Base-by-base conservation (phyloP, 352 stramenopile genomes). In the Lagenidium giganteum region DNA sequence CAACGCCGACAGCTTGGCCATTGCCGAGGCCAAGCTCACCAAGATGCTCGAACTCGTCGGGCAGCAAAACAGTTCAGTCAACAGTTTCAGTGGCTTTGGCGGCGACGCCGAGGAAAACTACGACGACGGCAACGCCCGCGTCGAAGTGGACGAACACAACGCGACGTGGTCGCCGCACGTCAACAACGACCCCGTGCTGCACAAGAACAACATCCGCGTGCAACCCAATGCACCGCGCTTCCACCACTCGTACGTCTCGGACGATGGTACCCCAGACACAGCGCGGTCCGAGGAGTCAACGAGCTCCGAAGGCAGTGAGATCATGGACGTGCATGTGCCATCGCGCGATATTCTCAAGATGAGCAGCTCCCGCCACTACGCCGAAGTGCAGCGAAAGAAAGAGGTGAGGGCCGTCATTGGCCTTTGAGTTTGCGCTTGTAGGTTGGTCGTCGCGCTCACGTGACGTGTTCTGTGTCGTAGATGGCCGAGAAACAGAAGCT, bases 321-420 rank as follows among this genome's bases (percentile, higher is more conserved):
- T 62, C 24, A 71, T 74, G 37, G 75, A 76, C 29, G 67, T 76
- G 21, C 39, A 85, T 14, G 73, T 93, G 26, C 80, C 75, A 23
- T 86, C 78, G 8, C 72, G 80, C 8, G 70, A 87, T 40, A 89
- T 93, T 40, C 73, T 93, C 39, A 93, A 93, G 67, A 87, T 88
- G 70, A 90, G 75, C 59, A 93, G 80, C 59, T 86, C 72, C 11
- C 67, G 80, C 9, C 78, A 89, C 35, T 90, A 80, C 31, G 69
- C 80, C 16, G 78, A 93, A 42, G 68, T 90, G 24, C 79, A 85
- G 21, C 78, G 80, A 18, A 93, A 86, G 55, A 79, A 83, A 67
- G 80, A 91, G 76, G 79, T 90, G n/a, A n/a, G n/a, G n/a, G n/a
- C 48, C 21, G 50, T 14, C 8, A 9, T 18, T 28, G 9, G 3